Evolutionary conservation across 2,329 filamentous ascomycete genomes (phyloP).

Genomic region (Sporothrix pseudoabietina): DNA sequence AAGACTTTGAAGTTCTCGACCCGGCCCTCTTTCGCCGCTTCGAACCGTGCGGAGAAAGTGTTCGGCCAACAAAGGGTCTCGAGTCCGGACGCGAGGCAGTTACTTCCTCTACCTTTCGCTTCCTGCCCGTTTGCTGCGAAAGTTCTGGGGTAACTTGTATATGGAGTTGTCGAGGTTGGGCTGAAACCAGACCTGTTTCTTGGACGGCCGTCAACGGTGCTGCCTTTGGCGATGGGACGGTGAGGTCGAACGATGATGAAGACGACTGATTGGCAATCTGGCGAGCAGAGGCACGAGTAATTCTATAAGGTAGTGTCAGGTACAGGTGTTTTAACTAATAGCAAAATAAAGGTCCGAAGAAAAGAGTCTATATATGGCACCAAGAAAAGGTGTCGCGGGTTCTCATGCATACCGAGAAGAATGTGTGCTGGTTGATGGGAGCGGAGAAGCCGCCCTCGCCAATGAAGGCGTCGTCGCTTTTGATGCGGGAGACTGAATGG

Average conservation of each 20-base stretch:
- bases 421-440: background rate
- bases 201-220: background rate
- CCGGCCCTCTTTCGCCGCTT: slow-evolving; percentile 68
- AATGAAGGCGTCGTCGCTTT: background rate
- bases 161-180: slow-evolving; percentile 44
- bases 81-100: slow-evolving; percentile 28
- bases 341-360: slow-evolving; percentile 35
- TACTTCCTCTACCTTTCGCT: slow-evolving; percentile 15
- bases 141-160: slow-evolving; percentile 29
- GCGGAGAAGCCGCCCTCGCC: background rate
- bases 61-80: background rate
- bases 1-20: slow-evolving; percentile 42
- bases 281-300: slow-evolving; percentile 92
- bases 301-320: slow-evolving; percentile 90
- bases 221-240: background rate
- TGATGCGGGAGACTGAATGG: background rate
- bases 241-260: background rate
- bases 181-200: slow-evolving; percentile 38
- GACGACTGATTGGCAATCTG: slow-evolving; percentile 64
- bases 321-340: background rate
- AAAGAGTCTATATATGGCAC: background rate
- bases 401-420: background rate
- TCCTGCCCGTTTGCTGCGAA: slow-evolving; percentile 30
- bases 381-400: background rate
- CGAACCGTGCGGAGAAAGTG: slow-evolving; percentile 58